A percentile compares a stretch with the other conserved stretches of the same genome.
phyloP scores from a whole-genome alignment of 1,284 basidiomycete genomes.

The Tylopilus sp. region DNA sequence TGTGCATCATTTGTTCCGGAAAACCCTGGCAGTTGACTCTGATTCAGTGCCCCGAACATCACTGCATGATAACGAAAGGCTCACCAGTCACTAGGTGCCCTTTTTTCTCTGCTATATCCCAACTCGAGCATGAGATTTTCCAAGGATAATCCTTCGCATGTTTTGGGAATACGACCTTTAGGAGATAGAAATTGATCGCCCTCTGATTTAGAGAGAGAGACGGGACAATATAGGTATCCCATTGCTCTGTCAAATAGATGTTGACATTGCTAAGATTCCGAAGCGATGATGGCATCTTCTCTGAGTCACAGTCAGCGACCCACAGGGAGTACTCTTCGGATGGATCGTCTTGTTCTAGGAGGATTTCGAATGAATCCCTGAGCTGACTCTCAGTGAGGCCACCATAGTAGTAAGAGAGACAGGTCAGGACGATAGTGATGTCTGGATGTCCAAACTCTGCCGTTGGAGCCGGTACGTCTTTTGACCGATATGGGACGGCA shows the following conservation, averaged over 20 bases:
- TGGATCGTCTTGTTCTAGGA: constrained; percentile 57
- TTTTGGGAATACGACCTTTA: constrained; percentile 25
- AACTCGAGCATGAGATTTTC: constrained; percentile 59
- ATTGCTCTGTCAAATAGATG: constrained; percentile 49
- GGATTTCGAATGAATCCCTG: constrained; percentile 48
- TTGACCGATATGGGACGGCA: constrained; percentile 65
- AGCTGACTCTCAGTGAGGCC: constrained; percentile 57
- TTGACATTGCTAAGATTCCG: constrained; percentile 47
- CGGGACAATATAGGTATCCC: constrained; percentile 42
- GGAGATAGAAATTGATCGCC: constrained; percentile 60
- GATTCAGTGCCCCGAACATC: not conserved
- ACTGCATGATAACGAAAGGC: constrained; percentile 4
- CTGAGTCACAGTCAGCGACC: constrained; percentile 35
- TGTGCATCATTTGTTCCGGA: constrained; percentile 30
- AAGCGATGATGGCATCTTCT: constrained; percentile 28
- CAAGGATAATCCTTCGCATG: constrained; percentile 55
- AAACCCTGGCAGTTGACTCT: constrained; percentile 15
- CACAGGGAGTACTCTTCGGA: constrained; percentile 54
- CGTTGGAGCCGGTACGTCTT: constrained; percentile 58
- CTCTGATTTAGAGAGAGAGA: constrained; percentile 49
- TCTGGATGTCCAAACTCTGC: constrained; percentile 70
- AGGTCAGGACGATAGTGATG: constrained; percentile 58
- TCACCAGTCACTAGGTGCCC: constrained; percentile 18
- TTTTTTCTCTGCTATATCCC: constrained; percentile 57
- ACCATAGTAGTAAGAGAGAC: constrained; percentile 36